These are phyloP conservation scores for Cylindrotheca fusiformis DNA, from an alignment of 108 stramenopile genomes.

Conservation along the genomic window DNA sequence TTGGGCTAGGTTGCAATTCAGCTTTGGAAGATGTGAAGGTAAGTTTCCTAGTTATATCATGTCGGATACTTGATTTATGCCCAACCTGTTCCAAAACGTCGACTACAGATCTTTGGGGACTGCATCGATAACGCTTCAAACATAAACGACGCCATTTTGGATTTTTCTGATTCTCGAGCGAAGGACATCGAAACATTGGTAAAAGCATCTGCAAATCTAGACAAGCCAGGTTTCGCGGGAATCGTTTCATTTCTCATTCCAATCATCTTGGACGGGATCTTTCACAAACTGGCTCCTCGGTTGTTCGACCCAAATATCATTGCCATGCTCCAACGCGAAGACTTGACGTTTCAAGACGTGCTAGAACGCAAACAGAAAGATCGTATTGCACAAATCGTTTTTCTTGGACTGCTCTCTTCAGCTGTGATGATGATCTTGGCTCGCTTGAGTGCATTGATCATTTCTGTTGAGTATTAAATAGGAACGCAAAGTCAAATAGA, in stretches of 20 bases:
- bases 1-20: conserved; percentile 91
- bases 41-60: too few species aligned
- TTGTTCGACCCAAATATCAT: conserved; percentile 84
- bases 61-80: too few species aligned
- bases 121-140: conserved; percentile 35
- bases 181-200: conserved; percentile 80
- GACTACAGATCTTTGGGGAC: conserved; percentile 17
- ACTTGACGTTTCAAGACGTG: conserved; percentile 49
- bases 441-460: too few species aligned
- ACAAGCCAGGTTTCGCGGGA: conserved; percentile 80
- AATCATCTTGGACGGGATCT: conserved; percentile 84
- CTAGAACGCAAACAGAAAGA: conserved; percentile 56
- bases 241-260: conserved; percentile 81
- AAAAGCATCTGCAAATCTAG: conserved; percentile 70
- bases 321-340: conserved; percentile 78
- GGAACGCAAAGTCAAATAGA: too few species aligned
- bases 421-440: too few species aligned
- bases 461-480: too few species aligned
- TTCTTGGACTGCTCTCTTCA: background rate
- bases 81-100: too few species aligned
- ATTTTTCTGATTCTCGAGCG: conserved; percentile 67
- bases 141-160: conserved; percentile 41
- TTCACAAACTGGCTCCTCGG: conserved; percentile 60
- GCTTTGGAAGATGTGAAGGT: conserved; percentile 86
- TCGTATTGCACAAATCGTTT: conserved; percentile 36